Conservation (phyloP, 164 flowering plant species). For the Paratinospora sagittata region DNA sequence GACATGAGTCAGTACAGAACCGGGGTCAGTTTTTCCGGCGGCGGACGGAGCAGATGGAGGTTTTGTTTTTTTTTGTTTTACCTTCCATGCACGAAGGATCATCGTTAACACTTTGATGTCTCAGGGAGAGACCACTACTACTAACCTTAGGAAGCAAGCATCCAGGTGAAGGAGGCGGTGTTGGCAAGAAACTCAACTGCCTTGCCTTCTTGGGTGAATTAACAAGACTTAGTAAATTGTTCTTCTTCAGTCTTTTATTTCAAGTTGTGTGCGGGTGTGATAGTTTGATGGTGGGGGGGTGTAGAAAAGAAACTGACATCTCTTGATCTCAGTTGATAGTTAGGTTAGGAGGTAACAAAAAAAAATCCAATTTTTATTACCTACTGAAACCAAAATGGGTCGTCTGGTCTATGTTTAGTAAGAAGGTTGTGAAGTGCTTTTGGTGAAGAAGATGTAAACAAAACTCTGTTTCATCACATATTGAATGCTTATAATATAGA, state of each 20-base stretch:
- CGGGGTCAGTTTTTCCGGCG: conserved; percentile 42
- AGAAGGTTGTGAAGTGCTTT: conserved; percentile 9
- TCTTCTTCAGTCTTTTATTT: not conserved
- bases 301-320: conserved; percentile 6
- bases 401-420: conserved; percentile 6
- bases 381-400: conserved; percentile 13
- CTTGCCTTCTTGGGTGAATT: conserved; percentile 12
- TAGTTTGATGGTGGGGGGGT: conserved; percentile 6
- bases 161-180: conserved; percentile 10
- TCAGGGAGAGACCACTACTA: conserved; percentile 28
- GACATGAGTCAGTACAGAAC: conserved; percentile 33
- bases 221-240: not conserved
- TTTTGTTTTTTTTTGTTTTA: conserved; percentile 28
- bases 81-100: conserved; percentile 36
- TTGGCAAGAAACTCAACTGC: conserved; percentile 18
- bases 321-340: not conserved
- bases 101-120: conserved; percentile 30
- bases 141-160: conserved; percentile 15
- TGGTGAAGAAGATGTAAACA: conserved; percentile 19
- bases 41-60: conserved; percentile 46
- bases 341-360: not conserved
- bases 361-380: conserved; percentile 6
- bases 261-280: conserved; percentile 10
- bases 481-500: conserved; percentile 21
- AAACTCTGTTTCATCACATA: conserved; percentile 17